Evolutionary conservation across 768 basidiomycete genomes (phyloP).

Genomic region (Kwoniella dejecticola): DNA sequence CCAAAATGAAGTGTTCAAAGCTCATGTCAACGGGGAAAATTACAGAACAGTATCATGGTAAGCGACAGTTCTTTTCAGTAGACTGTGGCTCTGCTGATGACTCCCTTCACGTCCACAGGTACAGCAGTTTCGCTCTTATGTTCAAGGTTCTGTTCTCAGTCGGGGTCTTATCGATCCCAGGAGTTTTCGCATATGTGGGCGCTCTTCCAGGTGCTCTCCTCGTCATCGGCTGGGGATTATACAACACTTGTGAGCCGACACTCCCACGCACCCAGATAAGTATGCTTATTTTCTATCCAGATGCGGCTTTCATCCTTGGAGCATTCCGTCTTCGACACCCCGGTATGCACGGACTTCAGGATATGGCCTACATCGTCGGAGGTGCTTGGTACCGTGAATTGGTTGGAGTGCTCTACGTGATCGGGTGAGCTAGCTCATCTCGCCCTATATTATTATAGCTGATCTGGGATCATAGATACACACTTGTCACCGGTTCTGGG

Average conservation of each 20-base stretch:
- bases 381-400: constrained; percentile 18
- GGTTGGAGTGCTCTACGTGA: constrained; percentile 14
- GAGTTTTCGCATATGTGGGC: constrained; percentile 19
- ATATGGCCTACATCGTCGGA: constrained; percentile 20
- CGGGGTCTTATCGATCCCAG: constrained; percentile 19
- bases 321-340: constrained; percentile 21
- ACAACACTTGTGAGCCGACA: constrained; percentile 14
- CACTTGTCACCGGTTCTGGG: constrained; percentile 15
- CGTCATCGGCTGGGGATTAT: constrained; percentile 18
- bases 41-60: constrained; percentile 24
- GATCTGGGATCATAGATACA: constrained; percentile 2
- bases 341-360: constrained; percentile 20
- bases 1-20: constrained; percentile 15
- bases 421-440: constrained; percentile 1
- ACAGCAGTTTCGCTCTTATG: constrained; percentile 21
- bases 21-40: constrained; percentile 14
- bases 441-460: neutral
- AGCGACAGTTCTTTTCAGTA: neutral
- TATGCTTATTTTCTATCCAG: too few relatives aligned
- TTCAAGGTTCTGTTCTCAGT: constrained; percentile 24
- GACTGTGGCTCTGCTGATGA: neutral
- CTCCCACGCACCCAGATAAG: too few relatives aligned
- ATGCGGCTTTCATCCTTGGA: constrained; percentile 15
- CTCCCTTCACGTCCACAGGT: neutral
- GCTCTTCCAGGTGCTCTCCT: constrained; percentile 16